Evolutionary conservation across 169 alveolate species (phyloP), one percentile per base, ranked within the genome.

Genomic region (Plasmodium gonderi): DNA sequence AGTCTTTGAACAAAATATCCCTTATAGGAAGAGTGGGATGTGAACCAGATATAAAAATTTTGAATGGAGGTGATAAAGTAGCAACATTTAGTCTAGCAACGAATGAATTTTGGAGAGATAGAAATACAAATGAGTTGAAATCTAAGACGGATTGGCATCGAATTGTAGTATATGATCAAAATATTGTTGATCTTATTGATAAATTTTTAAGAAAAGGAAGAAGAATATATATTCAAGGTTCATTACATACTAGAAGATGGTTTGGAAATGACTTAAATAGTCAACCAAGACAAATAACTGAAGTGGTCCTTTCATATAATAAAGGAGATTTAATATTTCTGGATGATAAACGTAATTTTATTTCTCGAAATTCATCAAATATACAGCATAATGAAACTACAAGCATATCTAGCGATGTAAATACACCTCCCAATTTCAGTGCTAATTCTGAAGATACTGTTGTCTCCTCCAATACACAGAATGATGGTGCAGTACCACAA

Each of bases 21-120:
- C 72, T 92, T 67, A 72, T 92, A 72, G 95, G 95, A 20, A 8
- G 95, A 17, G 91, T 92, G 3, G 95, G 95, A 12, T 47, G 90
- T n/a, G 95, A 92, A 51, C 95, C 95, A 72, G 95, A 92, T 38
- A 82, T 92, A 47, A 92, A 93, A 44, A 77, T 79, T 3, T 69
- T 92, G 14, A 79, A 92, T 77, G 89, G 89, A 33, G 95, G 95
- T 4, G 95, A 92, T 31, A 92, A 78, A 26, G 90, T 92, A 29
- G 95, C 95, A n/a, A 82, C 92, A n/a, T 68, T 92, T 44, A 92
- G 91, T 47, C 45, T 92, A 44, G 95, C 95, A 12, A 92, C 95
- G 0, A 87, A 92, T 75, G 95, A 92, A 36, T 87, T 68, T 8
- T 92, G 95, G 95, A 92, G 94, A 82, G 95, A 92, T 77, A 60